Conservation (phyloP, 2,329 filamentous ascomycete genomes). For the Diaporthe sp. region DNA sequence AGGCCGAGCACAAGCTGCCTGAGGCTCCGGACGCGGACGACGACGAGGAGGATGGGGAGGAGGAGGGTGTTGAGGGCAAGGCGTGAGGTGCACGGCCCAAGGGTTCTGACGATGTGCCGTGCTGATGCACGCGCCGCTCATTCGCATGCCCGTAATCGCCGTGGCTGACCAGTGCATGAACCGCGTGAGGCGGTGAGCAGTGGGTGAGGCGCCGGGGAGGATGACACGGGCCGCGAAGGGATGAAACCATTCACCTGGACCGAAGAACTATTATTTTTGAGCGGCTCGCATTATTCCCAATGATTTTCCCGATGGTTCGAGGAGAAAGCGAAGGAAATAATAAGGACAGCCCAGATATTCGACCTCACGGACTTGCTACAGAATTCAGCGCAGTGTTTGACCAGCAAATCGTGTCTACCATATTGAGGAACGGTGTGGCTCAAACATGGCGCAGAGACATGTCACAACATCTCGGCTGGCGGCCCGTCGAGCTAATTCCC, state of each 20-base stretch:
- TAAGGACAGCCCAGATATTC: background rate
- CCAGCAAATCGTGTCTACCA: background rate
- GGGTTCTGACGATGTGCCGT: background rate
- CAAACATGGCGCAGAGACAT: background rate
- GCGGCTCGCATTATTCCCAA: background rate
- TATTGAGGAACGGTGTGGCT: background rate
- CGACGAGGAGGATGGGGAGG: constrained; percentile 20
- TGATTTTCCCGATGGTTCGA: background rate
- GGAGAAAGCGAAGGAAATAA: background rate
- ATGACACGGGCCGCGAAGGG: background rate
- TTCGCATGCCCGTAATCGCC: background rate
- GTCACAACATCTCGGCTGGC: background rate
- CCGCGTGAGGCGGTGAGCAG: background rate
- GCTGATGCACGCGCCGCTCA: background rate
- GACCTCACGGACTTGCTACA: background rate
- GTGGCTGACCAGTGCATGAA: background rate
- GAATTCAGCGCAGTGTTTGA: background rate
- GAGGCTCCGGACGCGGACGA: constrained; percentile 31
- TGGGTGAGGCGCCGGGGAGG: background rate
- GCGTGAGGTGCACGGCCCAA: background rate
- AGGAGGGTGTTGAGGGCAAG: constrained; percentile 11
- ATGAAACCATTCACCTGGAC: background rate
- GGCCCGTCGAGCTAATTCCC: background rate
- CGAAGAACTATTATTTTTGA: constrained; percentile 1
- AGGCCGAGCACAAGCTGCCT: constrained; percentile 36